Conservation (phyloP, 225 moss, liverwort and hornwort genomes). For the Bryoerythrophyllum caledonicum region DNA sequence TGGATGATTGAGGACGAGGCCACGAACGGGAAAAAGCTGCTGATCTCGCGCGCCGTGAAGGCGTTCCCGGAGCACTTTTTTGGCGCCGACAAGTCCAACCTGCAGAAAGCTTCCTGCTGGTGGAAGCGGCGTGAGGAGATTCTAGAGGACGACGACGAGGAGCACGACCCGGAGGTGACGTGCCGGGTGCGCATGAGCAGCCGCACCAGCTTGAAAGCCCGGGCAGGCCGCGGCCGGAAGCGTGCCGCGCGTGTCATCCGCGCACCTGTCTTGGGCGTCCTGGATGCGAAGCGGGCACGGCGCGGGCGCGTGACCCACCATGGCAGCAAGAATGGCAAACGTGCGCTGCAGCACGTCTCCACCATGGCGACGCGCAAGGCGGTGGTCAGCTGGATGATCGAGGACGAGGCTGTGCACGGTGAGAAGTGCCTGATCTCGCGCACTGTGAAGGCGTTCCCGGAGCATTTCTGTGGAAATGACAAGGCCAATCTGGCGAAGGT, state of each 20-base stretch:
- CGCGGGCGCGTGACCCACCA: slow-evolving; percentile 37
- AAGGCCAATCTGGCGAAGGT: slow-evolving; percentile 54
- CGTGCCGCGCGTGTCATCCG: slow-evolving; percentile 47
- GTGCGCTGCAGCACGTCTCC: slow-evolving; percentile 53
- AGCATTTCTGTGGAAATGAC: slow-evolving; percentile 47
- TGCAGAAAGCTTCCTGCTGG: slow-evolving; percentile 57
- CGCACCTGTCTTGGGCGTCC: slow-evolving; percentile 41
- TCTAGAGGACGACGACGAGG: slow-evolving; percentile 39
- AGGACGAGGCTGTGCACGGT: slow-evolving; percentile 43
- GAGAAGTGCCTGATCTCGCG: slow-evolving; percentile 45
- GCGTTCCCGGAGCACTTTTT: slow-evolving; percentile 56
- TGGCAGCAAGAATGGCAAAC: slow-evolving; percentile 41
- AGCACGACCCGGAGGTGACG: slow-evolving; percentile 35
- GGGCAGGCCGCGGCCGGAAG: slow-evolving; percentile 50
- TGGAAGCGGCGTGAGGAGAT: slow-evolving; percentile 49
- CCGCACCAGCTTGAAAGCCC: slow-evolving; percentile 49
- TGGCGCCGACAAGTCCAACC: slow-evolving; percentile 46
- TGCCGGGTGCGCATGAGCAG: slow-evolving; percentile 39
- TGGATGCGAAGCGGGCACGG: slow-evolving; percentile 45
- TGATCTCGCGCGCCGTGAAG: slow-evolving; percentile 55
- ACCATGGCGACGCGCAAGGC: slow-evolving; percentile 53
- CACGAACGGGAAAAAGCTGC: slow-evolving; percentile 39
- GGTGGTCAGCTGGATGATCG: slow-evolving; percentile 55
- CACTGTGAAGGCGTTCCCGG: slow-evolving; percentile 47
- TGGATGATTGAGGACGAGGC: slow-evolving; percentile 55